phyloP scores from a whole-genome alignment of 1,139 yeast species.

The Spathaspora sp. region DNA sequence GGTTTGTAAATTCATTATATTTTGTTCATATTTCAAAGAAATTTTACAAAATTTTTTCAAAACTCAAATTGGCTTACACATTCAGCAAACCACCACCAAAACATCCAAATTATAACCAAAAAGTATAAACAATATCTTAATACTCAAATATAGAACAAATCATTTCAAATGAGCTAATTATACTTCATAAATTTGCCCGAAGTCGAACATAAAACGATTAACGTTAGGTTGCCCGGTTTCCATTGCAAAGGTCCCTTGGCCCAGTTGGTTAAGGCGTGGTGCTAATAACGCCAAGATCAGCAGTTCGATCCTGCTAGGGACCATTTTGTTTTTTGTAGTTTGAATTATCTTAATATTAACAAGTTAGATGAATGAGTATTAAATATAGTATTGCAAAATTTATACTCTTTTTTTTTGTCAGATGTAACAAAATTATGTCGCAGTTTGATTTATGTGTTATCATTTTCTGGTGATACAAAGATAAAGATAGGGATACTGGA shows the following conservation, averaged over 20 bases:
- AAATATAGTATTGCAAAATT: background rate
- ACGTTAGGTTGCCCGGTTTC: background rate
- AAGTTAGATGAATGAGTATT: background rate
- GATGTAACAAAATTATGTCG: background rate
- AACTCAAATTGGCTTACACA: too few species aligned
- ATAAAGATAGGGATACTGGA: too few species aligned
- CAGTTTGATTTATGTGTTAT: too few species aligned
- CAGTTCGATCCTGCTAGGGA: conserved; percentile 88
- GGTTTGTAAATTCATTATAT: too few species aligned
- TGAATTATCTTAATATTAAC: background rate
- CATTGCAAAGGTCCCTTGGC: conserved; percentile 64
- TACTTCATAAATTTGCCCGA: background rate
- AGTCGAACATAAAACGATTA: background rate
- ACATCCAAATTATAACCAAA: too few species aligned
- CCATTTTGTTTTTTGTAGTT: conserved; percentile 31
- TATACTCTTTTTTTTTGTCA: background rate
- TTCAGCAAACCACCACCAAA: too few species aligned
- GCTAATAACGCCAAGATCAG: conserved; percentile 85
- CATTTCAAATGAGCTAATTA: too few species aligned
- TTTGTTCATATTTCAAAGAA: too few species aligned
- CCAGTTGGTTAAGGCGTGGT: conserved; percentile 91
- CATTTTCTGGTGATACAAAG: too few species aligned
- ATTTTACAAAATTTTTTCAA: too few species aligned
- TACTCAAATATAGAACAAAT: too few species aligned
- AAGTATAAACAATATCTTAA: too few species aligned